Percentiles rank a stretch among this genome's conserved stretches.
phyloP scores from a whole-genome alignment of 257 asterid genomes.

The Gentiana dahurica region DNA sequence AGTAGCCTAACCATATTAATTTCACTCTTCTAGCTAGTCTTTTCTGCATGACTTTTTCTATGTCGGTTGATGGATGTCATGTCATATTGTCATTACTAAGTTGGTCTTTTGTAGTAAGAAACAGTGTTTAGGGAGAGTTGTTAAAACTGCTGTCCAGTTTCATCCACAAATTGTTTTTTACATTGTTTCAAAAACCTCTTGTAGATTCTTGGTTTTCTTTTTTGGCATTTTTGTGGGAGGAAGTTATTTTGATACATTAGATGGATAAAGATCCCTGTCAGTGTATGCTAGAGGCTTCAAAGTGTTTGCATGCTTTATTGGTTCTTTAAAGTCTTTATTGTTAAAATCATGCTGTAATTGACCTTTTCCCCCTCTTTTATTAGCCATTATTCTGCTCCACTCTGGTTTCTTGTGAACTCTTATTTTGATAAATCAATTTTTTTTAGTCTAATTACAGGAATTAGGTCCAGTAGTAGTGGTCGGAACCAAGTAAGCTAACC shows the following conservation, averaged over 20 bases:
- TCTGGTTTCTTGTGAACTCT: neutral
- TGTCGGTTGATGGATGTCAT: neutral
- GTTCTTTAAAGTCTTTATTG: neutral
- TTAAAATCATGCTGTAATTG: neutral
- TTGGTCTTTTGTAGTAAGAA: too few relatives aligned
- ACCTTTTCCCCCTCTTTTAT: neutral
- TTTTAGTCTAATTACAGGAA: constrained; percentile 7
- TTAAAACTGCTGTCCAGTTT: too few relatives aligned
- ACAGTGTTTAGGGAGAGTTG: too few relatives aligned
- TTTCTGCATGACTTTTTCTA: constrained; percentile 51
- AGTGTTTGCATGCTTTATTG: neutral
- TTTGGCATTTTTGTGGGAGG: too few relatives aligned
- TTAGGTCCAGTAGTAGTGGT: neutral
- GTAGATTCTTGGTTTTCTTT: neutral
- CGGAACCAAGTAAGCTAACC: neutral
- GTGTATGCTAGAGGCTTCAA: neutral
- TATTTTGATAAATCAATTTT: neutral
- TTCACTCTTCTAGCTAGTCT: constrained; percentile 48
- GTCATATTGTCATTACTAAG: too few relatives aligned
- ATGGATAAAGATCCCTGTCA: neutral
- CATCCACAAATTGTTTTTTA: too few relatives aligned
- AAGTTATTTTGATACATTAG: neutral
- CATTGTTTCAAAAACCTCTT: too few relatives aligned
- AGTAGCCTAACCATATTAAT: too few relatives aligned
- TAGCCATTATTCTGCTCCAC: neutral